Evolutionary conservation across 768 basidiomycete genomes (phyloP).

Genomic region (Kwoniella pini): DNA sequence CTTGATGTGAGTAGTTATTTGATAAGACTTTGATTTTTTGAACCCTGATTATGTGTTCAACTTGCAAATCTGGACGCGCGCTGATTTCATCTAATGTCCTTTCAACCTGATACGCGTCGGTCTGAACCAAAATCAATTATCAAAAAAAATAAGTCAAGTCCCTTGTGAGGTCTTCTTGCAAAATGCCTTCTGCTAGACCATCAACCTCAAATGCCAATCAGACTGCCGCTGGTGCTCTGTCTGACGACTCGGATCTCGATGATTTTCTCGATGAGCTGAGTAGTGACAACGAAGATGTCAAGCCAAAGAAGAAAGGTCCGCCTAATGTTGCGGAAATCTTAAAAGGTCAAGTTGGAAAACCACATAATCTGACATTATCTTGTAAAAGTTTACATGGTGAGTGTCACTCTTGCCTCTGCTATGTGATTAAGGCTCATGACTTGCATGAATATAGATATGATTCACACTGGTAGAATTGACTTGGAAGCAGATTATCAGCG

Average conservation of each 20-base stretch:
- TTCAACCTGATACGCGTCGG: no score
- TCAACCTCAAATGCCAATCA: background rate
- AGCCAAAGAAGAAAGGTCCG: slow-evolving; percentile 10
- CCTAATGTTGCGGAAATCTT: slow-evolving; percentile 1
- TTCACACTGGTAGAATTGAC: slow-evolving; percentile 34
- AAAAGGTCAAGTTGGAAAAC: slow-evolving; percentile 14
- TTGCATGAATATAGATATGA: slow-evolving; percentile 23
- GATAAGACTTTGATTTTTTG: no score
- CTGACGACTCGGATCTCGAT: slow-evolving; percentile 19
- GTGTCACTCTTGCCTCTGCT: background rate
- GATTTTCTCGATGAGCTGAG: slow-evolving; percentile 19
- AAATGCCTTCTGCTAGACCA: slow-evolving; percentile 3
- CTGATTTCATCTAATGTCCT: no score
- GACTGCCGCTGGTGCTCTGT: slow-evolving; percentile 13
- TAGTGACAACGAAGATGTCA: slow-evolving; percentile 9
- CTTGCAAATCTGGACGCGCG: no score
- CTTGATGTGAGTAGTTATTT: no score
- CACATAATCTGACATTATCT: slow-evolving; percentile 18
- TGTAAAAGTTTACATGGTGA: slow-evolving; percentile 37
- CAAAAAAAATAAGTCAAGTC: background rate
- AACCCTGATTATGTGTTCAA: no score
- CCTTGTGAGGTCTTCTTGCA: background rate
- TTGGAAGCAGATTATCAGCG: slow-evolving; percentile 42
- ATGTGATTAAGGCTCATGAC: background rate
- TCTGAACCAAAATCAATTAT: background rate